Base-by-base conservation (phyloP, 495 filamentous ascomycete genomes). In the Aspergillus panamensis region DNA sequence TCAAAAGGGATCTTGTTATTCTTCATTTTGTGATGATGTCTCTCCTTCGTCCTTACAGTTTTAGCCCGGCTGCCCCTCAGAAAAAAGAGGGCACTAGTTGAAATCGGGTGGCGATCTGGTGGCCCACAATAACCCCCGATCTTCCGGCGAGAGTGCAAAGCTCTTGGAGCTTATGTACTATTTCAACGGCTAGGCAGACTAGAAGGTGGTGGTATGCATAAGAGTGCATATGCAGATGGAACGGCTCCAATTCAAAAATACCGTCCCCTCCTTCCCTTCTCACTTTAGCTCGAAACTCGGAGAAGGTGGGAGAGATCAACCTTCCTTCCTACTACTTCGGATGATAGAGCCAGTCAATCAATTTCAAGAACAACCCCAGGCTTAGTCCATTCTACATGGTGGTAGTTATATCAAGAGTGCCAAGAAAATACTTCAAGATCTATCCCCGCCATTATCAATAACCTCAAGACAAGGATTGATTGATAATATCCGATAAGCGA, bases 391-490 rank as follows among this genome's bases (percentile, higher is more conserved):
- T n/a, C 35, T 6, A 10, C 35, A 39, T 39, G n/a, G 17, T 0
- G 8, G 5, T 20, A 45, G 16, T 3, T 10, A 16, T 7, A 45
- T n/a, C 17, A 13, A 40, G 37, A 45, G 42, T 8, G 6, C 8
- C 35, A n/a, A 17, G 17, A 17, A 1, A 20, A 45, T 45, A 44
- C 19, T 45, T 45, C 16, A 3, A 20, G 10, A 19, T 21, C 1
- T 20, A 6, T 21, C 20, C 32, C 44, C 33, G 16, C 35, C 31
- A 57, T 50, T 30, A 37, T 32, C 44, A n/a, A 1, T 44, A 21
- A 51, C 21, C 16, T 40, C 42, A 51, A 51, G 47, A 57, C 55
- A 51, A 51, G 14, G 8, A 29, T 51, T 48, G 20, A 33, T 31
- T 48, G 29, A 43, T 43, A 50, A 50, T 35, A 13, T 14, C 33